Evolutionary conservation across 192 early-diverging fungal genomes (phyloP).

Genomic region (Phlyctochytrium bullatum): DNA sequence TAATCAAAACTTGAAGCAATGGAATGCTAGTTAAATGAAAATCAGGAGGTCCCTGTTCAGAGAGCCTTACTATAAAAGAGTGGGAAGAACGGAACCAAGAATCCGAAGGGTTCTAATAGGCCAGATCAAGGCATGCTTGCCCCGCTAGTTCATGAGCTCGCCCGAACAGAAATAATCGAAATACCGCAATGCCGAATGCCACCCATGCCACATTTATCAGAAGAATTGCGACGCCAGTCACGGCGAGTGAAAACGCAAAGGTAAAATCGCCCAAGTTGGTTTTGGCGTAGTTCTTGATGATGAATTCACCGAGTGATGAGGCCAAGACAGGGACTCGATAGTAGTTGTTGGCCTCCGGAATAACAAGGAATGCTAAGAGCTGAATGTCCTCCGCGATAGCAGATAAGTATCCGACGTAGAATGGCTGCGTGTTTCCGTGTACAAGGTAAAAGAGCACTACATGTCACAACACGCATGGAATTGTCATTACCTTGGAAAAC

Average conservation of each 20-base stretch:
- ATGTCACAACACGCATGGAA: too few species aligned
- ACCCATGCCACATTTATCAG: slow-evolving; percentile 12
- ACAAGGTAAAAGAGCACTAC: not conserved
- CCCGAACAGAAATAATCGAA: not conserved
- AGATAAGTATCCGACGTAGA: slow-evolving; percentile 5
- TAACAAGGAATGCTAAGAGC: slow-evolving; percentile 7
- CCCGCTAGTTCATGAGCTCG: not conserved
- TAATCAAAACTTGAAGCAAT: slow-evolving; percentile 11
- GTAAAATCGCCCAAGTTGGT: not conserved
- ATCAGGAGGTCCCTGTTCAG: too few species aligned
- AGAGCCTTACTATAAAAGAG: slow-evolving; percentile 7
- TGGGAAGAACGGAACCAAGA: slow-evolving; percentile 5
- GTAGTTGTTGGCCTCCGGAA: not conserved
- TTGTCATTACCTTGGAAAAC: too few species aligned
- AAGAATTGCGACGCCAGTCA: slow-evolving; percentile 3
- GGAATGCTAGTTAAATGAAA: slow-evolving; percentile 8
- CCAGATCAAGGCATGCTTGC: slow-evolving; percentile 10
- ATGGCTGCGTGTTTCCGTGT: not conserved
- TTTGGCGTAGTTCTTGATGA: slow-evolving; percentile 4
- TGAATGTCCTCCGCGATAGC: slow-evolving; percentile 13
- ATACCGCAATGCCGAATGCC: slow-evolving; percentile 1
- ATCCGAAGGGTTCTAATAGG: slow-evolving; percentile 12
- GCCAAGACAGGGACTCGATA: not conserved
- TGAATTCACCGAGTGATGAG: not conserved
- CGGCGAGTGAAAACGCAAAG: slow-evolving; percentile 2